Evolutionary conservation across 192 early-diverging fungal species (phyloP).

Genomic region (Ambispora gerdemannii): DNA sequence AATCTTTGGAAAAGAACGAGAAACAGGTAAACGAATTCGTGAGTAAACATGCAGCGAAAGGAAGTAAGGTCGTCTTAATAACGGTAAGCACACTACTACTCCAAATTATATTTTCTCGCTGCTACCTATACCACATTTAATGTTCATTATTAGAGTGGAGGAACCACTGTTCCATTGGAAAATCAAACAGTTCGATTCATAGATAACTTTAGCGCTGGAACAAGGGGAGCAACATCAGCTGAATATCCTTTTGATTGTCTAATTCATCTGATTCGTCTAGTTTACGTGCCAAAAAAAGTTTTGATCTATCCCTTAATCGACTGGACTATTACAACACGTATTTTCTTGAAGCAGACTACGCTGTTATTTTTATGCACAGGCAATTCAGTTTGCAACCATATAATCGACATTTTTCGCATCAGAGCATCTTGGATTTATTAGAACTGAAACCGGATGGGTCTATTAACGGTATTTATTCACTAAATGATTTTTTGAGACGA

Average conservation of each 20-base stretch:
- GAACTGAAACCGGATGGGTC: slow-evolving; percentile 54
- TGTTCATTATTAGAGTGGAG: slow-evolving; percentile 61
- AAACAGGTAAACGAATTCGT: slow-evolving; percentile 58
- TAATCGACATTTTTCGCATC: slow-evolving; percentile 85
- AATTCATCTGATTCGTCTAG: background rate
- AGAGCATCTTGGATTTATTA: slow-evolving; percentile 76
- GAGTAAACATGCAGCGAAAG: slow-evolving; percentile 41
- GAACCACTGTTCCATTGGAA: slow-evolving; percentile 95
- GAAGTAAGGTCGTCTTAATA: slow-evolving; percentile 78
- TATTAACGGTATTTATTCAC: slow-evolving; percentile 55
- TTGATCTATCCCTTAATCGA: background rate
- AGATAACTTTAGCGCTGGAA: slow-evolving; percentile 97
- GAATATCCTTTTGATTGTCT: slow-evolving; percentile 66
- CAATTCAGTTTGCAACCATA: slow-evolving; percentile 93
- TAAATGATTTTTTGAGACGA: no score
- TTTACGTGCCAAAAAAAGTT: background rate
- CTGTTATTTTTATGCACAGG: slow-evolving; percentile 93
- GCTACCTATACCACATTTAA: background rate
- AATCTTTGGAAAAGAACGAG: slow-evolving; percentile 58
- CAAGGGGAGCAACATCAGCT: slow-evolving; percentile 91
- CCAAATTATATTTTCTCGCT: background rate
- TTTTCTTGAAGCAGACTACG: slow-evolving; percentile 83
- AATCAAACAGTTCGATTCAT: slow-evolving; percentile 97
- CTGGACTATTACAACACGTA: slow-evolving; percentile 33
- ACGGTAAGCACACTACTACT: slow-evolving; percentile 53